phyloP scores from a whole-genome alignment of 2,329 filamentous ascomycete genomes.

The Pseudogymnoascus sp. region DNA sequence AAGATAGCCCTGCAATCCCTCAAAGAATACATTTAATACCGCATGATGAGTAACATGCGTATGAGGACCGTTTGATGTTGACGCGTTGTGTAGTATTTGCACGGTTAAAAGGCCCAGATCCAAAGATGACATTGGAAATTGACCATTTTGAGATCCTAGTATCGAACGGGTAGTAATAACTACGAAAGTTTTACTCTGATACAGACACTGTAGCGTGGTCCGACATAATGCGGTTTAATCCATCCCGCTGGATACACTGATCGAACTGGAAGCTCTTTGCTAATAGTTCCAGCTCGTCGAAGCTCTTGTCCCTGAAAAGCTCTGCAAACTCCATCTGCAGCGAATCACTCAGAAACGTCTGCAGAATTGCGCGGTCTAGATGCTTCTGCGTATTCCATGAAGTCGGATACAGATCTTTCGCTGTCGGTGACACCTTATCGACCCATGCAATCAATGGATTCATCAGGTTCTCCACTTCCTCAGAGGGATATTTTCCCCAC shows the following conservation, averaged over 20 bases:
- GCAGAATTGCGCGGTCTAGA: conserved; percentile 14
- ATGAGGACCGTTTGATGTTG: background rate
- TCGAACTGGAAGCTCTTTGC: conserved; percentile 45
- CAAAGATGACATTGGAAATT: background rate
- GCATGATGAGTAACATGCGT: background rate
- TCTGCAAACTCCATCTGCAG: conserved; percentile 41
- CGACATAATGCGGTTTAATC: conserved; percentile 35
- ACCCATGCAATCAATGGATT: conserved; percentile 24
- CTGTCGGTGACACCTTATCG: conserved; percentile 19
- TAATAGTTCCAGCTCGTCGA: conserved; percentile 40
- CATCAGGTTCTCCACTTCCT: conserved; percentile 28
- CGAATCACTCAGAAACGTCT: conserved; percentile 13
- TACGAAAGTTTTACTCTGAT: background rate
- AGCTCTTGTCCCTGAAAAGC: conserved; percentile 41
- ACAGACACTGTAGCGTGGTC: conserved; percentile 11
- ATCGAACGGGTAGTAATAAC: background rate
- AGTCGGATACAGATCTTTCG: conserved; percentile 22
- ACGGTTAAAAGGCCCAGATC: background rate
- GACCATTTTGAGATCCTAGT: background rate
- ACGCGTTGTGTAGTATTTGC: background rate
- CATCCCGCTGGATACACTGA: conserved; percentile 42
- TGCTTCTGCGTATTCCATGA: conserved; percentile 22
- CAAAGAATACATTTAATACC: background rate
- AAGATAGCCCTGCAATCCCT: background rate
- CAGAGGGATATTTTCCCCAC: conserved; percentile 37